phyloP scores from a whole-genome alignment of 2,329 filamentous ascomycete genomes.

The Aspergillus sp. region DNA sequence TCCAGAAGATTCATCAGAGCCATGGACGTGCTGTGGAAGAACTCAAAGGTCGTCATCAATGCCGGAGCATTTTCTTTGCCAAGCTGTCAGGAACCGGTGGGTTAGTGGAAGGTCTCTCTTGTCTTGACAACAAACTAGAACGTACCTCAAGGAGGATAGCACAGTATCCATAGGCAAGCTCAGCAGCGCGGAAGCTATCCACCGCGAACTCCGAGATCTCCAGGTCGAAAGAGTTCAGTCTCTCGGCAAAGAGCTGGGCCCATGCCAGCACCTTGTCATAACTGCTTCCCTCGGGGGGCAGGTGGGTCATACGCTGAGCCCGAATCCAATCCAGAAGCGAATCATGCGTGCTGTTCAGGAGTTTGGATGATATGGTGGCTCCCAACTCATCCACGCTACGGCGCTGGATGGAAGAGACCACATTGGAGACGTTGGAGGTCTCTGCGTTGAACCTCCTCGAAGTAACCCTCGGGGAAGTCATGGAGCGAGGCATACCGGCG shows the following conservation, averaged over 20 bases:
- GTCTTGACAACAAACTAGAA: too few relatives aligned
- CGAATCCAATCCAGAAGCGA: slow-evolving; percentile 29
- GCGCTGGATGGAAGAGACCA: too few relatives aligned
- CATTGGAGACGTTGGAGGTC: too few relatives aligned
- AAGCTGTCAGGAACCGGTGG: slow-evolving; percentile 26
- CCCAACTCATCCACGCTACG: too few relatives aligned
- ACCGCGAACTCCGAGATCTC: slow-evolving; percentile 30
- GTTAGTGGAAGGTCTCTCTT: slow-evolving; percentile 4
- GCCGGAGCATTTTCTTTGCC: slow-evolving; percentile 41
- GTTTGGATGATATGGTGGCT: too few relatives aligned
- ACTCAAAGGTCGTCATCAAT: slow-evolving; percentile 44
- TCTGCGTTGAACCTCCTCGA: too few relatives aligned
- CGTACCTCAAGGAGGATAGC: slow-evolving; percentile 41
- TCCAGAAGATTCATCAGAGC: slow-evolving; percentile 37
- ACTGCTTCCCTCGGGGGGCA: slow-evolving; percentile 34
- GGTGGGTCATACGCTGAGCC: slow-evolving; percentile 29
- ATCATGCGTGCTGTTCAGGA: too few relatives aligned
- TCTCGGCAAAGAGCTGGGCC: slow-evolving; percentile 33
- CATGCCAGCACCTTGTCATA: slow-evolving; percentile 36
- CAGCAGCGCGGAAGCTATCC: slow-evolving; percentile 35
- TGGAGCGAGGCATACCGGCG: too few relatives aligned
- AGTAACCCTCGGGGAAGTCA: too few relatives aligned
- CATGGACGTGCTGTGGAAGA: slow-evolving; percentile 44
- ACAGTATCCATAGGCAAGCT: slow-evolving; percentile 44
- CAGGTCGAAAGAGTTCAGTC: slow-evolving; percentile 30